Conservation (phyloP, 495 filamentous ascomycete species). For the Paragyromitra xinjiangensis region DNA sequence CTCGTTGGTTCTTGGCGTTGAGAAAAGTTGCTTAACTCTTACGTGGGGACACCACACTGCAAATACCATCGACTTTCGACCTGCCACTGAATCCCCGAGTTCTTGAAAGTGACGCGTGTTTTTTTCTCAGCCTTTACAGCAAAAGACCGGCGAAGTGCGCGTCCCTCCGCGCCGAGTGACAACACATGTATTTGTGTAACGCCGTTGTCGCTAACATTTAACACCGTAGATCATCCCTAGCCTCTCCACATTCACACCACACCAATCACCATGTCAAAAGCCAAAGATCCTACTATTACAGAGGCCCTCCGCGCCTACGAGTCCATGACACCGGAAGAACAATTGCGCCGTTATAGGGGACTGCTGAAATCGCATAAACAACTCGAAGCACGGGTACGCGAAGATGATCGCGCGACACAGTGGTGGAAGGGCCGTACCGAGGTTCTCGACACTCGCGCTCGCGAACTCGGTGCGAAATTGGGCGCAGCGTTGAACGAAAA, state of each 20-base stretch:
- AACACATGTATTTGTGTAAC: conserved; percentile 28
- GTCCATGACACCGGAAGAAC: conserved; percentile 32
- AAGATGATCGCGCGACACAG: conserved; percentile 42
- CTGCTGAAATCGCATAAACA: conserved; percentile 45
- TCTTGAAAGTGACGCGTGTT: not conserved
- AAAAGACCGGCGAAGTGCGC: not conserved
- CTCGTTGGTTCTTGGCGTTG: not conserved
- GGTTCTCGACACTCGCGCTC: conserved; percentile 40
- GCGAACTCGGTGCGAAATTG: conserved; percentile 36
- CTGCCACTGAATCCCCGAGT: no score
- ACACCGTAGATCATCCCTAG: conserved; percentile 22
- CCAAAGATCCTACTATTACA: conserved; percentile 17
- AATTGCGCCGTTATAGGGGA: conserved; percentile 39
- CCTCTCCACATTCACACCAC: conserved; percentile 21
- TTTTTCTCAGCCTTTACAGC: not conserved
- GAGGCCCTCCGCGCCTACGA: conserved; percentile 13
- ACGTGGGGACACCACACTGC: no score
- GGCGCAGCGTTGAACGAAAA: conserved; percentile 38
- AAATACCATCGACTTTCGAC: no score
- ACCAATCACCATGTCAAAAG: conserved; percentile 14
- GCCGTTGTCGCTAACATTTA: conserved; percentile 16
- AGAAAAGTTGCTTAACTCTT: not conserved
- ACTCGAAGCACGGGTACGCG: conserved; percentile 43
- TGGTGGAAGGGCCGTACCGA: conserved; percentile 51
- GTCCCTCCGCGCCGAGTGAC: not conserved